Conservation (phyloP, 768 basidiomycete species). For the Kondoa subrosea region DNA sequence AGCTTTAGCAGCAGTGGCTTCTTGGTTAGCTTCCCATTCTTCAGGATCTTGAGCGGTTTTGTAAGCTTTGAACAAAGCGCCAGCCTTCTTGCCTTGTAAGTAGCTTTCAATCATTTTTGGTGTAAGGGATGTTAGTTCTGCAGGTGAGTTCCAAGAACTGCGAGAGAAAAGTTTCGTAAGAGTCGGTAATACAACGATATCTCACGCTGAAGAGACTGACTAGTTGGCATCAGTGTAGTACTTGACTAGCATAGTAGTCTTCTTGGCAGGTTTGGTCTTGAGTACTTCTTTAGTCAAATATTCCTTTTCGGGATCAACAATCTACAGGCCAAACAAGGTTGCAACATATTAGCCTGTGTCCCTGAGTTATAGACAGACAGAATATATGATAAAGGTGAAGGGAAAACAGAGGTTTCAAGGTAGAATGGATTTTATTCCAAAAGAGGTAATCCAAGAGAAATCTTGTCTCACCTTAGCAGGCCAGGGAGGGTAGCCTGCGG, state of each 20-base stretch:
- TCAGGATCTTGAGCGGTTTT: slow-evolving; percentile 56
- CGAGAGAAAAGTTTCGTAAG: not conserved
- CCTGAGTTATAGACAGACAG: too few relatives aligned
- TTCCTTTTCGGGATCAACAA: not conserved
- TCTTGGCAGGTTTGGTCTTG: not conserved
- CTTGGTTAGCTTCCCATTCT: slow-evolving; percentile 40
- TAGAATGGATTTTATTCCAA: too few relatives aligned
- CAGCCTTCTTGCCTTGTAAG: slow-evolving; percentile 51
- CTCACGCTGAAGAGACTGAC: slow-evolving; percentile 32
- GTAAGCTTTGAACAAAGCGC: slow-evolving; percentile 52
- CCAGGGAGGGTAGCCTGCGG: slow-evolving; percentile 72
- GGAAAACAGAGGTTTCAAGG: too few relatives aligned
- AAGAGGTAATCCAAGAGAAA: not conserved
- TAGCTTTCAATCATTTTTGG: slow-evolving; percentile 66
- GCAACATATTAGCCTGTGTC: too few relatives aligned
- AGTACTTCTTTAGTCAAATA: not conserved
- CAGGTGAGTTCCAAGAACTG: slow-evolving; percentile 68
- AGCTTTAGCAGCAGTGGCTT: slow-evolving; percentile 48
- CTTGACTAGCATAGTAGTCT: slow-evolving; percentile 51
- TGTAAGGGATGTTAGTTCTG: slow-evolving; percentile 65
- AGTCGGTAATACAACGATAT: not conserved
- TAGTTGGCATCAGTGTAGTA: slow-evolving; percentile 92
- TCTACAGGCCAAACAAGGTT: not conserved
- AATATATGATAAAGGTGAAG: too few relatives aligned
- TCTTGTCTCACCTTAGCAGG: slow-evolving; percentile 66